phyloP scores from a whole-genome alignment of 2,329 filamentous ascomycete species.

The Rhinocladiella mackenziei region DNA sequence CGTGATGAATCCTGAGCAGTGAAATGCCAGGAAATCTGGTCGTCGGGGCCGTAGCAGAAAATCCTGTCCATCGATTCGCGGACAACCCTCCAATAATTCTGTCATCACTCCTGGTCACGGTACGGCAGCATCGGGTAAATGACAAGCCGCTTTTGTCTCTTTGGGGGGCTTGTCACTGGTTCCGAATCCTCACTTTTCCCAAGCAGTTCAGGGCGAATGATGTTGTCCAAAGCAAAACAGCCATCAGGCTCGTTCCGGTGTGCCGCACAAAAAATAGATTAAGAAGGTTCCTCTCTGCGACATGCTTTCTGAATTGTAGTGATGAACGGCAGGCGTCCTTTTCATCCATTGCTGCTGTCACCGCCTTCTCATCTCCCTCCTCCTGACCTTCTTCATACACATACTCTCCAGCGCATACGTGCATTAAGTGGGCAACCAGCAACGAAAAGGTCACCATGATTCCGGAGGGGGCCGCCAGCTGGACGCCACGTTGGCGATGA shows the following conservation, averaged over 20 bases:
- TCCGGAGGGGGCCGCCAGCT: neutral
- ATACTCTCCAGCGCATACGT: neutral
- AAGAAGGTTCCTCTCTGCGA: too few species aligned
- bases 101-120: neutral
- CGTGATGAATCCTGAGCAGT: too few species aligned
- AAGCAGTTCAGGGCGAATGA: slow-evolving; percentile 2
- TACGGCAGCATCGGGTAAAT: too few species aligned
- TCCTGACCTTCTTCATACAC: neutral
- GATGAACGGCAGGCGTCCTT: too few species aligned
- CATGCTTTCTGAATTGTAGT: too few species aligned
- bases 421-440: slow-evolving; percentile 1
- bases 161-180: too few species aligned
- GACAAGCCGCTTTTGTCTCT: too few species aligned
- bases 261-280: too few species aligned
- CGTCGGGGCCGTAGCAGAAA: neutral
- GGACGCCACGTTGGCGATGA: slow-evolving; percentile 10
- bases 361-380: neutral
- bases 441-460: neutral
- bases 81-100: neutral
- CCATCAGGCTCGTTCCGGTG: too few species aligned
- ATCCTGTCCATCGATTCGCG: neutral
- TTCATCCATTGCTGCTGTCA: neutral
- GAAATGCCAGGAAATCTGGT: too few species aligned
- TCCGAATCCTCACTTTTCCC: too few species aligned
- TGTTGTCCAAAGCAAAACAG: neutral